phyloP scores from a whole-genome alignment of 768 basidiomycete genomes.

The Russula abietina region DNA sequence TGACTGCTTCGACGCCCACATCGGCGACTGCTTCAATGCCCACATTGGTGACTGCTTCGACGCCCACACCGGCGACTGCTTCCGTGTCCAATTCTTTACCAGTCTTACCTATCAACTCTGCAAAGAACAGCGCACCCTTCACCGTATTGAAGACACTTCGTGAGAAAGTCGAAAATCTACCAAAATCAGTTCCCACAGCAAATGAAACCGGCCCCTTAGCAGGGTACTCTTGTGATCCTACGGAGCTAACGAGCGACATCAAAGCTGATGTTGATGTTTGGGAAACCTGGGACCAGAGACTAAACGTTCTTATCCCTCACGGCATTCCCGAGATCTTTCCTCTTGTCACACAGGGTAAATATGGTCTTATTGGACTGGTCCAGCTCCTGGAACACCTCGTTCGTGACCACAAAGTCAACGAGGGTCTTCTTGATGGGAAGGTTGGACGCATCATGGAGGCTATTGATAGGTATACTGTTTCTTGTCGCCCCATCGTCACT shows the following conservation, averaged over 20 bases:
- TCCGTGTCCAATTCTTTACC: background rate
- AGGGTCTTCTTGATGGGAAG: background rate
- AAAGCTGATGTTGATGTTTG: background rate
- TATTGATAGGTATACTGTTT: background rate
- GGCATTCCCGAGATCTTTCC: background rate
- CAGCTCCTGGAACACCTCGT: background rate
- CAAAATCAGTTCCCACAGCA: background rate
- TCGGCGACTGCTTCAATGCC: too few relatives aligned
- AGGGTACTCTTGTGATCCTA: background rate
- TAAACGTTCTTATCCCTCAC: background rate
- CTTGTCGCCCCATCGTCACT: background rate
- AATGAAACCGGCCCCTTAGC: background rate
- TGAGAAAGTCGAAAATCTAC: background rate
- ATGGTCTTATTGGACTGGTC: background rate
- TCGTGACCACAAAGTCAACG: background rate
- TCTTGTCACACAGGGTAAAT: background rate
- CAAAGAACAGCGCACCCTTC: background rate
- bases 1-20: too few relatives aligned
- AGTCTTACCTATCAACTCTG: too few relatives aligned
- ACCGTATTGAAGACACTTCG: background rate
- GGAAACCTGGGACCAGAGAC: background rate
- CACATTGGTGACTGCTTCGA: too few relatives aligned
- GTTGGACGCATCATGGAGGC: background rate
- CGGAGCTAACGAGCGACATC: background rate
- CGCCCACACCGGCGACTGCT: too few relatives aligned